Conservation (phyloP, 768 basidiomycete species). For the Tulasnella sp. region DNA sequence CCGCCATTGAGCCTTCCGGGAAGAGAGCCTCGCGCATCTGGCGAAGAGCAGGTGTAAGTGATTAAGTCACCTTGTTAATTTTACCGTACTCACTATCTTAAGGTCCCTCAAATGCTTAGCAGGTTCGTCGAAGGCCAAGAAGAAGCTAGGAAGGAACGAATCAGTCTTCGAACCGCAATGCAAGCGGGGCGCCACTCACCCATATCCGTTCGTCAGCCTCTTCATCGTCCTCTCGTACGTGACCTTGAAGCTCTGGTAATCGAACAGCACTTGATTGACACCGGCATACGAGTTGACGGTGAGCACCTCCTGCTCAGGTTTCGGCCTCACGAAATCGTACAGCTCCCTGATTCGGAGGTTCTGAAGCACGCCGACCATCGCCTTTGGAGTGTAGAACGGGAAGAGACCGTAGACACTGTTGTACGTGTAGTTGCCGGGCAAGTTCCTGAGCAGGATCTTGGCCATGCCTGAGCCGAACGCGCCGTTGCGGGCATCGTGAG, state of each 20-base stretch:
- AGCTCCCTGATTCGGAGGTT: conserved; percentile 41
- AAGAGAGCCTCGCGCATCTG: conserved; percentile 32
- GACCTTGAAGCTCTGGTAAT: conserved; percentile 41
- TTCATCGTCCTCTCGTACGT: conserved; percentile 40
- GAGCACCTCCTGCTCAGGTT: not conserved
- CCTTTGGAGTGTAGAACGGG: conserved; percentile 67
- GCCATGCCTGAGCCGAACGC: conserved; percentile 73
- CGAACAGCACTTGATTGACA: conserved; percentile 33
- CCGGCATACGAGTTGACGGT: conserved; percentile 29
- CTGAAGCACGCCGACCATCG: conserved; percentile 45
- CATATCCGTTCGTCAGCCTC: conserved; percentile 40
- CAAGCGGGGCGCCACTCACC: conserved; percentile 27
- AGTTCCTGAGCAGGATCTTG: conserved; percentile 63
- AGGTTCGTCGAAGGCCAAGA: conserved; percentile 43
- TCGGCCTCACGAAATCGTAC: conserved; percentile 61
- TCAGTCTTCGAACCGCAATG: not conserved
- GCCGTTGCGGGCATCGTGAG: conserved; percentile 59
- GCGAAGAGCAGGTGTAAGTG: not conserved
- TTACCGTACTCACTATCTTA: conserved; percentile 22
- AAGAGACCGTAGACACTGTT: conserved; percentile 71
- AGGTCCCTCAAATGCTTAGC: conserved; percentile 41
- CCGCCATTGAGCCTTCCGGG: conserved; percentile 23
- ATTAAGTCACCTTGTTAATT: not conserved
- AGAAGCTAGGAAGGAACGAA: conserved; percentile 32
- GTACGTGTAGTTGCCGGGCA: conserved; percentile 65